A percentile compares a stretch with the other conserved stretches of the same genome.
phyloP scores from a whole-genome alignment of 768 basidiomycete genomes.

The Lactifluus subvellereus region DNA sequence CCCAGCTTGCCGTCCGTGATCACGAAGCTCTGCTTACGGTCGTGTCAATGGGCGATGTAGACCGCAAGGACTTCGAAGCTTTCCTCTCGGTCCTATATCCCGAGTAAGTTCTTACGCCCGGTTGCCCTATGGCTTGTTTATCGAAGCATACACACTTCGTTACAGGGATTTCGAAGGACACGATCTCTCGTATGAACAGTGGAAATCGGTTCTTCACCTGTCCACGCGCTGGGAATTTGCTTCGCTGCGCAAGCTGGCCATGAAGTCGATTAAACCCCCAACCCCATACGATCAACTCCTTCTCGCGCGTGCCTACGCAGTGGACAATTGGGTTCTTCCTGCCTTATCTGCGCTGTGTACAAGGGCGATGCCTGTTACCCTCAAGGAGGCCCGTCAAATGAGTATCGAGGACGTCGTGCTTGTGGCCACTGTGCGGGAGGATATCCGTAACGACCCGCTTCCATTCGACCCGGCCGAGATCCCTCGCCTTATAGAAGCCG shows the following conservation, averaged over 20 bases:
- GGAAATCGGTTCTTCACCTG: slow-evolving; percentile 29
- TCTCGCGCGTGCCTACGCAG: slow-evolving; percentile 21
- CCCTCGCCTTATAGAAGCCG: slow-evolving; percentile 2
- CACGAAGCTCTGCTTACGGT: slow-evolving; percentile 5
- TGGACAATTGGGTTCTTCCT: slow-evolving; percentile 19
- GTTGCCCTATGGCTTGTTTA: not conserved
- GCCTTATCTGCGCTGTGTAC: slow-evolving; percentile 16
- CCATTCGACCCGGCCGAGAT: slow-evolving; percentile 2
- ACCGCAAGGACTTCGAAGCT: slow-evolving; percentile 17
- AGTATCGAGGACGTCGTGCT: slow-evolving; percentile 17
- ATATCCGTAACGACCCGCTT: not conserved
- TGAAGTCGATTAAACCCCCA: slow-evolving; percentile 16
- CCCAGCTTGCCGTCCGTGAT: slow-evolving; percentile 2
- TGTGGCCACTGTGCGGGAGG: slow-evolving; percentile 19
- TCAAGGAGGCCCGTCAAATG: slow-evolving; percentile 15
- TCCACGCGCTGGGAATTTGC: slow-evolving; percentile 31
- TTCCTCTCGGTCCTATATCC: slow-evolving; percentile 25
- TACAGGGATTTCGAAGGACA: slow-evolving; percentile 15
- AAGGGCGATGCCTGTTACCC: slow-evolving; percentile 6
- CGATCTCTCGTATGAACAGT: slow-evolving; percentile 24
- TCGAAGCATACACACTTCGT: too few relatives aligned
- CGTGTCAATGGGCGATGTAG: slow-evolving; percentile 7
- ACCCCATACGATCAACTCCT: slow-evolving; percentile 15
- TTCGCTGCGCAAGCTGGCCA: slow-evolving; percentile 26
- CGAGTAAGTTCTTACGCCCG: slow-evolving; percentile 4